Conservation (phyloP, 371 early-diverging fungal genomes). For the Mortierella sp. region DNA sequence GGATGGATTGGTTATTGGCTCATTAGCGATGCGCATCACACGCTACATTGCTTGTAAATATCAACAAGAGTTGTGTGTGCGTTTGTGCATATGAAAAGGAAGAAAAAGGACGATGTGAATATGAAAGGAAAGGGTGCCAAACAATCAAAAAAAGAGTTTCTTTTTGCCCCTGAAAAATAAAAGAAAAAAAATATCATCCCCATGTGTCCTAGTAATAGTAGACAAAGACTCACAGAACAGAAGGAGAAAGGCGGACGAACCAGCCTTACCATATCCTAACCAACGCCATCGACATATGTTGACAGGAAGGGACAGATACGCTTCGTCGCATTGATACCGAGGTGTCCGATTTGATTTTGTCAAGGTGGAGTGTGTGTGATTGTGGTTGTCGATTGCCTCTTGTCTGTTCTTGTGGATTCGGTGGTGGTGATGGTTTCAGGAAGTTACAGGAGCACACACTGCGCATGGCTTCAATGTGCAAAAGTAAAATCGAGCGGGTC, state of each 20-base stretch:
- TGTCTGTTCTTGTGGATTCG: no score
- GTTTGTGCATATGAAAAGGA: neutral
- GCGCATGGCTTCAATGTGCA: no score
- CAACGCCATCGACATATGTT: neutral
- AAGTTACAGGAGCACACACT: no score
- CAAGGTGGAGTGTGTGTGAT: no score
- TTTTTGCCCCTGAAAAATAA: slow-evolving; percentile 11
- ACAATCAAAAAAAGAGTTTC: neutral
- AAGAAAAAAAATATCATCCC: neutral
- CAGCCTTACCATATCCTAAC: neutral
- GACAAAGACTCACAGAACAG: neutral
- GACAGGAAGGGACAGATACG: neutral
- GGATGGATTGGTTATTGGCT: neutral
- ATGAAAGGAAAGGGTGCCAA: no score
- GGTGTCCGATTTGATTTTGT: no score
- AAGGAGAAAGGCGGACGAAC: neutral
- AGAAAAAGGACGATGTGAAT: neutral
- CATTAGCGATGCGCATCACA: neutral
- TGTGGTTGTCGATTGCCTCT: no score
- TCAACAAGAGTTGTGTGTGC: no score
- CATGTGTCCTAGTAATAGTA: neutral
- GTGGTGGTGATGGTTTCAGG: no score
- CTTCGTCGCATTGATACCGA: no score
- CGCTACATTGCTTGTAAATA: no score
- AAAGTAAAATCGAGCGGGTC: no score